phyloP scores from a whole-genome alignment of 768 basidiomycete genomes.

The Podaxis sp. region DNA sequence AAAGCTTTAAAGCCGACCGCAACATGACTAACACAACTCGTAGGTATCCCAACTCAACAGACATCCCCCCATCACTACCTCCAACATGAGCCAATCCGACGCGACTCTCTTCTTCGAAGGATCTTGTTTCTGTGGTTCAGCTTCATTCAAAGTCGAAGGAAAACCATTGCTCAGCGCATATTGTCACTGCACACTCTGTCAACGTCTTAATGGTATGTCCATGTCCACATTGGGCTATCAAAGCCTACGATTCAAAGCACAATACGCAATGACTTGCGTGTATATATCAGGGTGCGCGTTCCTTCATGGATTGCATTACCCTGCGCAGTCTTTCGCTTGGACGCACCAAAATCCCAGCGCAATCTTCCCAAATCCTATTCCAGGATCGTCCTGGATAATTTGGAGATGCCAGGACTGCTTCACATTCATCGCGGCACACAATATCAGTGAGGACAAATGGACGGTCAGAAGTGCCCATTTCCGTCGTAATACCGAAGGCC shows the following conservation, averaged over 20 bases:
- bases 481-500: conserved; percentile 44
- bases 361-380: conserved; percentile 41
- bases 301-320: conserved; percentile 60
- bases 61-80: background rate
- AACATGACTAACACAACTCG: too few relatives aligned
- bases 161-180: conserved; percentile 55
- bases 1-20: too few relatives aligned
- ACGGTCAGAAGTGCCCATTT: conserved; percentile 61
- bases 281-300: conserved; percentile 53
- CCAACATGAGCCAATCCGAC: background rate
- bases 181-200: conserved; percentile 71
- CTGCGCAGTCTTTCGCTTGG: conserved; percentile 52
- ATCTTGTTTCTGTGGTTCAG: conserved; percentile 56
- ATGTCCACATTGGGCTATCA: background rate
- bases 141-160: conserved; percentile 48
- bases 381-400: conserved; percentile 43
- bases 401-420: conserved; percentile 65
- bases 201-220: conserved; percentile 51
- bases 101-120: conserved; percentile 28
- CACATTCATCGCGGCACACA: conserved; percentile 49
- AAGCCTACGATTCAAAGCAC: background rate
- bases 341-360: conserved; percentile 38
- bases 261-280: background rate
- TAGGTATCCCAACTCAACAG: too few relatives aligned
- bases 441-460: conserved; percentile 44